These are phyloP conservation scores for Chimonanthus salicifolius DNA, from an alignment of 164 flowering plant species.

Conservation along the genomic window DNA sequence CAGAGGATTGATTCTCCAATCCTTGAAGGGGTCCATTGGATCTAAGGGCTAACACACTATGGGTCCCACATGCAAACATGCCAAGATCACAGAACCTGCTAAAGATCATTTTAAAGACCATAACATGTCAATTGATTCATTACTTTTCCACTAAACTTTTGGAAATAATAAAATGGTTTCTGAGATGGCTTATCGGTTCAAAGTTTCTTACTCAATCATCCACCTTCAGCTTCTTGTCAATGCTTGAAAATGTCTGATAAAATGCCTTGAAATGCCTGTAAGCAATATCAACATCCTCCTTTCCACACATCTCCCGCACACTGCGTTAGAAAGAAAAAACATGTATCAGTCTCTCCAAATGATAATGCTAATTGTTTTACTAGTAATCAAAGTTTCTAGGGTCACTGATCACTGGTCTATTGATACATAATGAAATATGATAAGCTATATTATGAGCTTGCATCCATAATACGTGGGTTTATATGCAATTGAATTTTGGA, in stretches of 20 bases:
- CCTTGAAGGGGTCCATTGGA: not conserved
- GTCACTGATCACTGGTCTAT: no score
- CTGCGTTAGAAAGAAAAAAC: constrained; percentile 34
- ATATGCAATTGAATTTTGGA: no score
- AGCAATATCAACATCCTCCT: constrained; percentile 79
- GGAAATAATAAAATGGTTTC: no score
- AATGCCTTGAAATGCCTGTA: constrained; percentile 90
- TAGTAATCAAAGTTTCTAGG: no score
- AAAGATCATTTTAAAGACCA: no score
- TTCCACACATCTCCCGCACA: constrained; percentile 83
- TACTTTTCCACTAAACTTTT: no score
- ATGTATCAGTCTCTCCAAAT: no score
- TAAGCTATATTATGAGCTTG: no score
- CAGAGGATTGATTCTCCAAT: not conserved
- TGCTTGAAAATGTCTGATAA: constrained; percentile 66
- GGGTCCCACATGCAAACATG: not conserved
- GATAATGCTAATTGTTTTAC: no score
- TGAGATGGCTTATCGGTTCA: not conserved
- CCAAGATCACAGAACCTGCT: not conserved
- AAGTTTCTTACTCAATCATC: constrained; percentile 21
- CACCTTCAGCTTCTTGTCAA: constrained; percentile 67
- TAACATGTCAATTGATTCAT: no score
- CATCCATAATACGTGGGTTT: no score
- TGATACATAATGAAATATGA: no score
- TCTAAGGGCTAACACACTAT: not conserved